Evolutionary conservation across 108 stramenopile species (phyloP), one percentile per base, ranked within the genome.

Genomic region (Pseudonitzschia pungens): DNA sequence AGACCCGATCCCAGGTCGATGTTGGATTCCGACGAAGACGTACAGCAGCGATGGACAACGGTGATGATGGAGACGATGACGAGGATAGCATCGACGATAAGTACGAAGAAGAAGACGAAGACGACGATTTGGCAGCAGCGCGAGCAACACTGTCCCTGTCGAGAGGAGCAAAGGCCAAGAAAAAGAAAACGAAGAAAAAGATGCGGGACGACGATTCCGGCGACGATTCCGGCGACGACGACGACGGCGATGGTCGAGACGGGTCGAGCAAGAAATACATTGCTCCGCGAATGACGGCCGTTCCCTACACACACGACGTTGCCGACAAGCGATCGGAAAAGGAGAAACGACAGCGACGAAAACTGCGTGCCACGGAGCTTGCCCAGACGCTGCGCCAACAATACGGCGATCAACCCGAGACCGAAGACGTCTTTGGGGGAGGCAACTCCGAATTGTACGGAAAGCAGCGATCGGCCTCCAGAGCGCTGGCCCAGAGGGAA

Each of bases 351-450:
- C 69, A 85, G 31, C 69, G 77, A 54, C 84, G 78, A 27, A 85
- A 87, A 16, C 54, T 87, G 65, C 86, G 87, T 26, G 80, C 88
- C 0, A 85, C 90, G 43, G 94, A 95, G 73, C 72, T 95, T 26
- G 84, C 89, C 11, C 87, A 88, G 56, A 86, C 91, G 0, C 74
- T 95, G 2, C 84, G 86, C 29, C 74, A 81, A 11, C 81, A 89
- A 68, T 90, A 83, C 75, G 89, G 87, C 8, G 92, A 92, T 69
- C 86, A 85, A 40, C 94, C 91, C 11, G 94, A 95, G 71, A 89
- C 89, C 66, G 92, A 95, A 69, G 94, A 95, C 76, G 78, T 86
- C n/a, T 86, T 85, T 54, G 94, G 94, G 24, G 94, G 91, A 15
- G 82, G 88, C 42, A 79, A 80, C 33, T 59, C 64, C 32, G 71